phyloP scores from a whole-genome alignment of 345 rosid species.

The Lumnitzera littorea region DNA sequence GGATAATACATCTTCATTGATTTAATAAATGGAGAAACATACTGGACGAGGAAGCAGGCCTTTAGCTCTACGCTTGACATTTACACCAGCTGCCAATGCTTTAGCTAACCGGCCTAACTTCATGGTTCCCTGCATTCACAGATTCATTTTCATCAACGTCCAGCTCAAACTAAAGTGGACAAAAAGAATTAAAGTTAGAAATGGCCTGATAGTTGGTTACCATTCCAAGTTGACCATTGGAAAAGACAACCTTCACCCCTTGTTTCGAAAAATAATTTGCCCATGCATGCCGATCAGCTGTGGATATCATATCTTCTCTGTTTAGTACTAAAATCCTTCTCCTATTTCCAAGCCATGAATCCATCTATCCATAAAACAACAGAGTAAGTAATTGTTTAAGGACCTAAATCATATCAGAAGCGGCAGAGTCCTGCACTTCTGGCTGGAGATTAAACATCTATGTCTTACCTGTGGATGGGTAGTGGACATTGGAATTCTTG shows the following conservation, averaged over 20 bases:
- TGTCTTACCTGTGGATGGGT: constrained; percentile 70
- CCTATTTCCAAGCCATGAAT: constrained; percentile 89
- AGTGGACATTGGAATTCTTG: constrained; percentile 86
- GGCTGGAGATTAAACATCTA: background rate
- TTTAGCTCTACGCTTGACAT: constrained; percentile 70
- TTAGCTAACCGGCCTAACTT: constrained; percentile 68
- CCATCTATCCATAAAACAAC: constrained; percentile 46
- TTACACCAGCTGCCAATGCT: constrained; percentile 64
- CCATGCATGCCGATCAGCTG: constrained; percentile 86
- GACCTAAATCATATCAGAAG: background rate
- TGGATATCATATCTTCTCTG: constrained; percentile 92
- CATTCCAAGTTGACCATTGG: constrained; percentile 80
- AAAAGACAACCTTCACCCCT: constrained; percentile 66
- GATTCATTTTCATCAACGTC: constrained; percentile 6
- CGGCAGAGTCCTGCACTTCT: background rate
- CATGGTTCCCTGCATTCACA: constrained; percentile 61
- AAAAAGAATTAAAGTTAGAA: background rate
- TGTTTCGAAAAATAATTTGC: constrained; percentile 75
- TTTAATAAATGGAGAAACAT: constrained; percentile 16
- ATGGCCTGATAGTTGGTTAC: constrained; percentile 24
- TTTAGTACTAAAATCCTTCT: constrained; percentile 80
- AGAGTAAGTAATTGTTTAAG: background rate
- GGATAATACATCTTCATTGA: background rate
- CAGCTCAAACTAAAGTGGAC: constrained; percentile 3
- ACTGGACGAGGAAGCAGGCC: constrained; percentile 89